These are phyloP conservation scores for Phytophthora lateralis DNA, from an alignment of 352 stramenopile genomes.

Conservation along the genomic window DNA sequence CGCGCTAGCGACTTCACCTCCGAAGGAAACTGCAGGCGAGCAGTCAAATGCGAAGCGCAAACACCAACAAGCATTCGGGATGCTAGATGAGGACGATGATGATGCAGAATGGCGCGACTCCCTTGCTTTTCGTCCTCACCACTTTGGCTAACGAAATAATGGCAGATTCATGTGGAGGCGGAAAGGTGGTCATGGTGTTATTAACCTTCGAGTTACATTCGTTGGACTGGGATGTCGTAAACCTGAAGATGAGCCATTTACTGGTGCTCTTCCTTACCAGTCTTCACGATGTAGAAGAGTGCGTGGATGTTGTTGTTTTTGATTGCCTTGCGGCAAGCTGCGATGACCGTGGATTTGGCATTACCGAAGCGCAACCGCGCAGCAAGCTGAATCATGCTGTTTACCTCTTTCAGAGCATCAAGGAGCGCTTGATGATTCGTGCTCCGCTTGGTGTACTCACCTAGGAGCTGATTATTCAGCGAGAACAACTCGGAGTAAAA, in stretches of 20 bases:
- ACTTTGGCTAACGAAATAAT: constrained; percentile 11
- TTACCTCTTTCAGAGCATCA: constrained; percentile 92
- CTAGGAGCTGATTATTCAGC: constrained; percentile 91
- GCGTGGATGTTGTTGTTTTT: constrained; percentile 91
- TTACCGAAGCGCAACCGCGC: constrained; percentile 86
- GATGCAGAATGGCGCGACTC: constrained; percentile 40
- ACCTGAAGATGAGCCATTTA: constrained; percentile 22
- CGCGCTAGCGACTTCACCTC: constrained; percentile 13
- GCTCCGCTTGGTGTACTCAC: constrained; percentile 92
- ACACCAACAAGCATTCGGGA: constrained; percentile 32
- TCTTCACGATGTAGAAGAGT: constrained; percentile 89
- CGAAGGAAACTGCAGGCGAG: constrained; percentile 5
- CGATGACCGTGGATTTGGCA: constrained; percentile 83
- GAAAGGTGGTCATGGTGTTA: background rate
- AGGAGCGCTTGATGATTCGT: constrained; percentile 92
- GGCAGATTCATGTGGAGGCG: background rate
- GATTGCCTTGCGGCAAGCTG: constrained; percentile 87
- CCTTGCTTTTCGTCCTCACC: constrained; percentile 33
- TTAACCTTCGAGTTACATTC: constrained; percentile 10
- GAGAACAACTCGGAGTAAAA: constrained; percentile 92
- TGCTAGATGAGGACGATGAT: constrained; percentile 38
- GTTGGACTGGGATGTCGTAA: constrained; percentile 2
- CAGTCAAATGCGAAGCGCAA: constrained; percentile 32
- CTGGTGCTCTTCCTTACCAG: constrained; percentile 80
- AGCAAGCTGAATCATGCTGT: constrained; percentile 92